Conservation (phyloP, 257 asterid genomes). For the Solanum arcanum region DNA sequence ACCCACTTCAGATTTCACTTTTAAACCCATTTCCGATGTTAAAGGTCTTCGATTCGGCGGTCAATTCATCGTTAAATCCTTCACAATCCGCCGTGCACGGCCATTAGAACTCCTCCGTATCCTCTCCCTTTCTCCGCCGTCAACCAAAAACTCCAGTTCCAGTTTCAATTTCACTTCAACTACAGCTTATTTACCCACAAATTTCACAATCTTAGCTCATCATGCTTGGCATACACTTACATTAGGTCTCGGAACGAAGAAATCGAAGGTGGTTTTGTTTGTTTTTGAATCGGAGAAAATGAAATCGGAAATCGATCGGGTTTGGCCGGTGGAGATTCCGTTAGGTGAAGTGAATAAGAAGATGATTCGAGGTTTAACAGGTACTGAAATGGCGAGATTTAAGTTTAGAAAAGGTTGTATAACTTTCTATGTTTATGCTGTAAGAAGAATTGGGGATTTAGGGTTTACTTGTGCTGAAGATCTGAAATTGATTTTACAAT, state of each 20-base stretch:
- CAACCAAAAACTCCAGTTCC: background rate
- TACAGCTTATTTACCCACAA: constrained; percentile 73
- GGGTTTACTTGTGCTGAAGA: constrained; percentile 73
- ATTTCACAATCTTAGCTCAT: constrained; percentile 95
- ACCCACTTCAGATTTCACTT: constrained; percentile 48
- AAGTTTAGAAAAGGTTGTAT: constrained; percentile 87
- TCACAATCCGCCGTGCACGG: constrained; percentile 78
- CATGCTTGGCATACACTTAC: constrained; percentile 98
- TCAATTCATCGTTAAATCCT: constrained; percentile 83
- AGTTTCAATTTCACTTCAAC: constrained; percentile 69
- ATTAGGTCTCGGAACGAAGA: constrained; percentile 81
- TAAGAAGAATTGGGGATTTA: constrained; percentile 39
- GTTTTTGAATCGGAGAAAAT: constrained; percentile 73
- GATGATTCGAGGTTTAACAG: constrained; percentile 51
- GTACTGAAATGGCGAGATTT: constrained; percentile 80
- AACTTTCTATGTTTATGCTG: constrained; percentile 89
- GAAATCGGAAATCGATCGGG: constrained; percentile 42
- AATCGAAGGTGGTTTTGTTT: constrained; percentile 69
- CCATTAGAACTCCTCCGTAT: constrained; percentile 68
- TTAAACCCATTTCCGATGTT: constrained; percentile 55
- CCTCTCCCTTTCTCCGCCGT: constrained; percentile 44
- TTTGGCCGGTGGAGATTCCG: constrained; percentile 88
- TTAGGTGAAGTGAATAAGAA: constrained; percentile 87
- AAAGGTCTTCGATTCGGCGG: constrained; percentile 95
- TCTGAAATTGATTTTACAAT: constrained; percentile 46